A percentile compares a stretch with the other conserved stretches of the same genome.
These are phyloP conservation scores for Biancaea sappan DNA, from an alignment of 306 rosid genomes.

Conservation along the genomic window DNA sequence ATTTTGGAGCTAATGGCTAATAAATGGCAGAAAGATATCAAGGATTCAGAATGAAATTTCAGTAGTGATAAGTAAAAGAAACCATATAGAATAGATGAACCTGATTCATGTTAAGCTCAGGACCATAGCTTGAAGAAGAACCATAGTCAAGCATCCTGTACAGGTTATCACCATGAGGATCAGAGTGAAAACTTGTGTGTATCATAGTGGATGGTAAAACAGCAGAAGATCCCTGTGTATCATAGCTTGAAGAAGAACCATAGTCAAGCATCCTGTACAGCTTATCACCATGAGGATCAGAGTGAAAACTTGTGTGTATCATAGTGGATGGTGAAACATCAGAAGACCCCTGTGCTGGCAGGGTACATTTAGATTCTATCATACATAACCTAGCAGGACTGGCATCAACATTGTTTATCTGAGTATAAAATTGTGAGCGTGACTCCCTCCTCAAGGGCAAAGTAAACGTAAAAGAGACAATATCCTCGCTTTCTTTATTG, in stretches of 20 bases:
- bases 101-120: constrained; percentile 37
- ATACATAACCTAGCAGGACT: constrained; percentile 49
- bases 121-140: constrained; percentile 43
- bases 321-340: constrained; percentile 49
- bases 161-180: constrained; percentile 32
- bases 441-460: constrained; percentile 75
- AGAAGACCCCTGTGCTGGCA: constrained; percentile 46
- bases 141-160: constrained; percentile 20
- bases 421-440: constrained; percentile 31
- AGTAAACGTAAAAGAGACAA: constrained; percentile 86
- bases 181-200: constrained; percentile 33
- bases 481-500: constrained; percentile 62
- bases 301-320: constrained; percentile 32
- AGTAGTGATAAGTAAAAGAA: constrained; percentile 26
- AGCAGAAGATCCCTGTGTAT: constrained; percentile 51
- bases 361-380: constrained; percentile 50
- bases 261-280: constrained; percentile 20
- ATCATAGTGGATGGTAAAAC: constrained; percentile 47
- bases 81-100: constrained; percentile 10
- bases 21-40: constrained; percentile 1
- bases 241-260: no score
- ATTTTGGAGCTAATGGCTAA: no score
- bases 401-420: constrained; percentile 40
- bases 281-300: constrained; percentile 36
- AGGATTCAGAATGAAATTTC: constrained; percentile 18